phyloP scores from a whole-genome alignment of 345 rosid species.

The Eucalyptus shirleyi region DNA sequence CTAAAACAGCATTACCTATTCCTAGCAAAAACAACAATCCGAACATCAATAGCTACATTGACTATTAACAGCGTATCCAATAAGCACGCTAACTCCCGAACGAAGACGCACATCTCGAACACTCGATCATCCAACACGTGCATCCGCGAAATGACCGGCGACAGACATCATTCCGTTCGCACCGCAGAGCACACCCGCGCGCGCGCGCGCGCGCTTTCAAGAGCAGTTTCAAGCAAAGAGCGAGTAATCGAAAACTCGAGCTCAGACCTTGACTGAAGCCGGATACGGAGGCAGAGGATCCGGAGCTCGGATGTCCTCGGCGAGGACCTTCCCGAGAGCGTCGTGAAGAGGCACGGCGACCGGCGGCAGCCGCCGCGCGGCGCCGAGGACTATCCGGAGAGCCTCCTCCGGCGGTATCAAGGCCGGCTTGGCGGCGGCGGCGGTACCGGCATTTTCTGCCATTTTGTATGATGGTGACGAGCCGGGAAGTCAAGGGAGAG shows the following conservation, averaged over 20 bases:
- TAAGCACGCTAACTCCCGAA: neutral
- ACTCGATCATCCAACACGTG: neutral
- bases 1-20: neutral
- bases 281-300: conserved; percentile 95
- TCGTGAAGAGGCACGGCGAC: conserved; percentile 40
- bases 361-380: conserved; percentile 48
- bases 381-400: conserved; percentile 38
- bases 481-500: neutral
- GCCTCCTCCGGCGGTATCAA: conserved; percentile 67
- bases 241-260: neutral
- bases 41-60: neutral
- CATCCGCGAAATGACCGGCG: neutral
- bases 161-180: neutral
- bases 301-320: conserved; percentile 69
- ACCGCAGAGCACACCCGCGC: neutral
- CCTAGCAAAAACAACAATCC: neutral
- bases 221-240: neutral
- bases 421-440: neutral
- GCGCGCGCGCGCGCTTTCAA: neutral
- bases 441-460: neutral
- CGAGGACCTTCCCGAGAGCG: conserved; percentile 74
- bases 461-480: neutral
- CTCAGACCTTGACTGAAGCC: conserved; percentile 73
- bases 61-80: neutral
- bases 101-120: neutral